phyloP scores from a whole-genome alignment of 2,329 filamentous ascomycete genomes.

The Aspergillus ibericus region DNA sequence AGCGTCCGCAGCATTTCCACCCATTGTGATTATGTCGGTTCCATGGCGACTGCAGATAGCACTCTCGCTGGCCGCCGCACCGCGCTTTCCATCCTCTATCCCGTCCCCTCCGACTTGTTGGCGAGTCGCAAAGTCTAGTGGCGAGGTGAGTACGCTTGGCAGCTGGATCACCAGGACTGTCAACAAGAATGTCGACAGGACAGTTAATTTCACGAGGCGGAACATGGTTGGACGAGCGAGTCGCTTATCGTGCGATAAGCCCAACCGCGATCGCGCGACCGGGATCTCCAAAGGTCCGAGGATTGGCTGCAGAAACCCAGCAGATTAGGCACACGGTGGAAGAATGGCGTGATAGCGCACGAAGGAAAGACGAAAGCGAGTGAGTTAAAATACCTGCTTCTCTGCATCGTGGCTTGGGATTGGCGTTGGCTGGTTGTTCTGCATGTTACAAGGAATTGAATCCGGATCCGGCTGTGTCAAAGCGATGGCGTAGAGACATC shows the following conservation, averaged over 20 bases:
- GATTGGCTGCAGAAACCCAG: slow-evolving; percentile 19
- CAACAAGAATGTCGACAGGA: slow-evolving; percentile 21
- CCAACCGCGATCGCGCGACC: not conserved
- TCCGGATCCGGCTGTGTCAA: not conserved
- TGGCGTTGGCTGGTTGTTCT: not conserved
- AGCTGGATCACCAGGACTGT: slow-evolving; percentile 24
- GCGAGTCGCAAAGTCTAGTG: slow-evolving; percentile 17
- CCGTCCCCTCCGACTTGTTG: slow-evolving; percentile 4
- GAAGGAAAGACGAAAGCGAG: not conserved
- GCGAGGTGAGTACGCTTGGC: slow-evolving; percentile 23
- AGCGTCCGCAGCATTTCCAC: slow-evolving; percentile 74
- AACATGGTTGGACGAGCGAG: slow-evolving; percentile 16
- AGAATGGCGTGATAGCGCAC: not conserved
- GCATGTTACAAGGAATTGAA: slow-evolving; percentile 1
- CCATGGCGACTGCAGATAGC: slow-evolving; percentile 69
- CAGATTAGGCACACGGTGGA: slow-evolving; percentile 3
- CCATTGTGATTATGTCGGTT: slow-evolving; percentile 59
- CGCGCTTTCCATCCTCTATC: slow-evolving; percentile 43
- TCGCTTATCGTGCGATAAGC: slow-evolving; percentile 1
- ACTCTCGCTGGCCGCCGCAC: slow-evolving; percentile 71
- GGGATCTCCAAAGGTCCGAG: not conserved
- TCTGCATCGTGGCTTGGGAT: slow-evolving; percentile 27
- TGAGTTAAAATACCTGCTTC: slow-evolving; percentile 28
- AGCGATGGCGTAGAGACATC: not conserved
- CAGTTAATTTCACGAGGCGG: slow-evolving; percentile 16